phyloP scores from a whole-genome alignment of 108 stramenopile genomes.

The Fragilariopsis cylindrus region DNA sequence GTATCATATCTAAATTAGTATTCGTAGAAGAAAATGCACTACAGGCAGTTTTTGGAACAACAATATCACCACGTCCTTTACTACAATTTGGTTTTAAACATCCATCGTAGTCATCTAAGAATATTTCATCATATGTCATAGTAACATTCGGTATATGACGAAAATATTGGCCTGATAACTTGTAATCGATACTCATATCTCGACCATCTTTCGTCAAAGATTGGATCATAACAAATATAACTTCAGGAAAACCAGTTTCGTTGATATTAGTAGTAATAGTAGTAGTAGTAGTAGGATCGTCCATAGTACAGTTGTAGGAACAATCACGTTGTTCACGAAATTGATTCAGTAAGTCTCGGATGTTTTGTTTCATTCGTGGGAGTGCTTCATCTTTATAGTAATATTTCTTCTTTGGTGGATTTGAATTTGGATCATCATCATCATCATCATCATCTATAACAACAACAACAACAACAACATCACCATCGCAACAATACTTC shows the following conservation, averaged over 20 bases:
- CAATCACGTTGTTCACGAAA: slow-evolving; percentile 48
- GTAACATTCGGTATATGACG: slow-evolving; percentile 41
- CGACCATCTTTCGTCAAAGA: slow-evolving; percentile 61
- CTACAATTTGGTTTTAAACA: not conserved
- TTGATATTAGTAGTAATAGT: not conserved
- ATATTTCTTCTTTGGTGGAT: too few species aligned
- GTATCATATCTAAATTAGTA: slow-evolving; percentile 57
- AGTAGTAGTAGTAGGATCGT: not conserved
- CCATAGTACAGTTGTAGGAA: not conserved
- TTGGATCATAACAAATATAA: slow-evolving; percentile 74
- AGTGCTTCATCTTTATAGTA: slow-evolving; percentile 47
- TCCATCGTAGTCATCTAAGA: slow-evolving; percentile 34
- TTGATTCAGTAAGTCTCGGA: slow-evolving; percentile 37
- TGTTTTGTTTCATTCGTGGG: slow-evolving; percentile 56
- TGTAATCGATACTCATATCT: slow-evolving; percentile 71
- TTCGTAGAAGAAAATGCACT: slow-evolving; percentile 68
- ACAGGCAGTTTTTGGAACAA: slow-evolving; percentile 65
- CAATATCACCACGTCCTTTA: slow-evolving; percentile 55
- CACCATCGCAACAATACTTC: slow-evolving; percentile 38
- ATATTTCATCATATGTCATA: slow-evolving; percentile 44
- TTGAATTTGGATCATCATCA: not conserved
- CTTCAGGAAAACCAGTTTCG: slow-evolving; percentile 49
- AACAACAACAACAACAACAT: not conserved
- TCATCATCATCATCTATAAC: not conserved
- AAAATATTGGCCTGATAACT: slow-evolving; percentile 59